These are phyloP conservation scores for Lepiota brunneoincarnata DNA, from an alignment of 768 basidiomycete genomes.

Conservation along the genomic window DNA sequence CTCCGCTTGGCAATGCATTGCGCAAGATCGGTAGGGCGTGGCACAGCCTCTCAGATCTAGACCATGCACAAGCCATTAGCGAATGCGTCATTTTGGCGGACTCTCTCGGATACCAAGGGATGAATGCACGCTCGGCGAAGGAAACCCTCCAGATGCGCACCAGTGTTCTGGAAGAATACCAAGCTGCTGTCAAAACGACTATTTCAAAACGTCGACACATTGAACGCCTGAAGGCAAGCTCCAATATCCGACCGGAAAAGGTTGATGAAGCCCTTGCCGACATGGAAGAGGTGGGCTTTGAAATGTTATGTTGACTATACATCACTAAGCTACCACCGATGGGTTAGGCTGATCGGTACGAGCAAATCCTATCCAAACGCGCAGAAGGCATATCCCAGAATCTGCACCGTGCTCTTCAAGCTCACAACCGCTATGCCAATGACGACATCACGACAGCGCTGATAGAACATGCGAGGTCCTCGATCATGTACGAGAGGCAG, in stretches of 20 bases:
- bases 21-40: slow-evolving; percentile 84
- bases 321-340: slow-evolving; percentile 5
- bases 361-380: slow-evolving; percentile 79
- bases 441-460: slow-evolving; percentile 89
- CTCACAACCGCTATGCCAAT: slow-evolving; percentile 83
- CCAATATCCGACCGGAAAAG: slow-evolving; percentile 79
- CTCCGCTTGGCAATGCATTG: slow-evolving; percentile 78
- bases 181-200: slow-evolving; percentile 86
- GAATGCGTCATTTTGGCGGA: slow-evolving; percentile 97
- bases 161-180: slow-evolving; percentile 90
- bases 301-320: slow-evolving; percentile 1
- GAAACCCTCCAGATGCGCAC: slow-evolving; percentile 91
- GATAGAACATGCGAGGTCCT: slow-evolving; percentile 90
- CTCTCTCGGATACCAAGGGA: slow-evolving; percentile 91
- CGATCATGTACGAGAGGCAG: slow-evolving; percentile 90
- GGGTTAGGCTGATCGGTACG: slow-evolving; percentile 83
- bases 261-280: slow-evolving; percentile 93
- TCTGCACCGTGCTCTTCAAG: slow-evolving; percentile 80
- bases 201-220: slow-evolving; percentile 93
- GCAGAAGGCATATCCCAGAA: slow-evolving; percentile 94
- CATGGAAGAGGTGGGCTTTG: slow-evolving; percentile 72
- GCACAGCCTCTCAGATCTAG: slow-evolving; percentile 86
- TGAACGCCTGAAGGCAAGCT: slow-evolving; percentile 82
- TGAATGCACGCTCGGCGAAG: slow-evolving; percentile 96
- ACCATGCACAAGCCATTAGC: slow-evolving; percentile 87